phyloP scores from a whole-genome alignment of 2,329 filamentous ascomycete genomes.

The Alternaria sp. region DNA sequence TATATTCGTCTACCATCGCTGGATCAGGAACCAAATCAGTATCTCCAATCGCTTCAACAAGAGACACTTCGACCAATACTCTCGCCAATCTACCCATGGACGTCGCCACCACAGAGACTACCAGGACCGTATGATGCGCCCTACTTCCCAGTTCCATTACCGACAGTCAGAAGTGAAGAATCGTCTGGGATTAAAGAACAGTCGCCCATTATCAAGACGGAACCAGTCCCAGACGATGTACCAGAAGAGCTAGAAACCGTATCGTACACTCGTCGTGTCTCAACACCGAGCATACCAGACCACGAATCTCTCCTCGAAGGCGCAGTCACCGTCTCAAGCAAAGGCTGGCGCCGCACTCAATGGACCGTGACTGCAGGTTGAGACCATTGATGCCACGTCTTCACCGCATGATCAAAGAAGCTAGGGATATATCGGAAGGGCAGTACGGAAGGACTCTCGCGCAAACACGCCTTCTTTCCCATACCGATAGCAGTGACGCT shows the following conservation, averaged over 20 bases:
- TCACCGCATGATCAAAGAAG: constrained; percentile 2
- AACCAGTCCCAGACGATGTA: constrained; percentile 10
- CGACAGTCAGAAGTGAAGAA: constrained; percentile 27
- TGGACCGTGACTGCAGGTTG: constrained; percentile 45
- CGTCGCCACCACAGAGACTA: constrained; percentile 38
- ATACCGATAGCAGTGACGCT: neutral
- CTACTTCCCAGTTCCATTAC: constrained; percentile 44
- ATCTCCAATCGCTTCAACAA: constrained; percentile 23
- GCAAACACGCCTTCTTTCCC: neutral
- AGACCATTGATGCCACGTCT: constrained; percentile 14
- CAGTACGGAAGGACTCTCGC: neutral
- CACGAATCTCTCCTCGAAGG: constrained; percentile 29
- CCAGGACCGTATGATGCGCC: constrained; percentile 48
- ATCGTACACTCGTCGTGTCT: constrained; percentile 40
- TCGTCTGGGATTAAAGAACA: constrained; percentile 24
- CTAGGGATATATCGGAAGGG: neutral
- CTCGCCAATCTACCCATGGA: constrained; percentile 46
- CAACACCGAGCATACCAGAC: constrained; percentile 29
- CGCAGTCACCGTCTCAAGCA: constrained; percentile 37
- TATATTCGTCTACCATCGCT: neutral
- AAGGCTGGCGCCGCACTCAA: constrained; percentile 47
- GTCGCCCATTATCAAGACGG: constrained; percentile 5
- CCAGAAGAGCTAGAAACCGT: constrained; percentile 16
- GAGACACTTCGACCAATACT: constrained; percentile 27
- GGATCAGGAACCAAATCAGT: constrained; percentile 16